Evolutionary conservation across 306 rosid species (phyloP), one percentile per base, ranked within the genome.

Genomic region (Malus domestica): DNA sequence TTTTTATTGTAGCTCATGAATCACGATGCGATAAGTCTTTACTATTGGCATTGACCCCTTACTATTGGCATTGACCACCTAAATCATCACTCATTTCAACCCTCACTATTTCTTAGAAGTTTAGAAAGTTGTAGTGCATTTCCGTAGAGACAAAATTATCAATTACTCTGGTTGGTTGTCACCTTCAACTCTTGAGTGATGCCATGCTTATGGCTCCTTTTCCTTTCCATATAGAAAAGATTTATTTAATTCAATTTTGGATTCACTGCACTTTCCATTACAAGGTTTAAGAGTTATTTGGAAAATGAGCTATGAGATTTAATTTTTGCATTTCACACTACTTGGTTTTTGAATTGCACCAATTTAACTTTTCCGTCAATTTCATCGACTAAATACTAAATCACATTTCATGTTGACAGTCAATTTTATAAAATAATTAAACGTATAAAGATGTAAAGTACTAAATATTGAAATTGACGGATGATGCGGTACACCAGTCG

Each of bases 261-360:
- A 35, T 35, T 35, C 40, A 35, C 40, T 35, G 40, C 40, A 35
- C 6, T 35, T 35, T 35, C 40, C 40, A 35, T 6, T 6, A 35
- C 40, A 35, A 35, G 40, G 40, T 35, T 35, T 6, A 35, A 35
- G 40, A 35, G 40, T 35, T 35, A 35, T 35, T 35, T 35, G 40
- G 8, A 35, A 35, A 35, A 35, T 35, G 40, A 35, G 40, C 8
- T 35, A 6, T 3, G 2, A 35, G 2, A 6, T 35, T 35, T 35
- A 35, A 6, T 35, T 35, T 35, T 6, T 35, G 8, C 40, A 35
- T 35, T 35, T 35, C 6, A 35, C 2, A 6, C 0, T 2, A 35
- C 0, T 2, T 35, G 40, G 0, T 35, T 35, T 35, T 0, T 35
- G 38, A 35, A 35, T 35, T 35, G 8, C 40, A 35, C 0, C 0